Conservation (phyloP, 208 protist species). For the Trypanosoma theileri region DNA sequence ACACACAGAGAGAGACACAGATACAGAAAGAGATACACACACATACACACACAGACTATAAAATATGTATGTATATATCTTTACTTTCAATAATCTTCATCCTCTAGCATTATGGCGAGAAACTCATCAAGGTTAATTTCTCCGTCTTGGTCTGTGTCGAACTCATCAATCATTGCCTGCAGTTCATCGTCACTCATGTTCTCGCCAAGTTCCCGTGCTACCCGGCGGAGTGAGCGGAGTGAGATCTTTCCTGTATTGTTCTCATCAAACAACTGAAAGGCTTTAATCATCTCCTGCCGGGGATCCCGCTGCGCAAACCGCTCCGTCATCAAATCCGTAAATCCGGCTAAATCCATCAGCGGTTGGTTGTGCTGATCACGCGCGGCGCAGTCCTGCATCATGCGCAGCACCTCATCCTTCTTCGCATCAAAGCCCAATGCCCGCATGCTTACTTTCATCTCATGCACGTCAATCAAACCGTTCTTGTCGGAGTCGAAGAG, state of each 20-base stretch:
- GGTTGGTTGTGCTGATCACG: conserved; percentile 81
- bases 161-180: conserved; percentile 97
- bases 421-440: conserved; percentile 99
- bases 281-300: conserved; percentile 94
- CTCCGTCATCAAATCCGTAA: conserved; percentile 92
- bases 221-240: conserved; percentile 91
- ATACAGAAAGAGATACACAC: too few species aligned
- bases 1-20: too few species aligned
- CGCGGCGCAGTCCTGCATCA: conserved; percentile 87
- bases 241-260: conserved; percentile 95
- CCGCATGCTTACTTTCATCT: conserved; percentile 99
- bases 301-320: conserved; percentile 93
- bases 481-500: conserved; percentile 98
- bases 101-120: conserved; percentile 94
- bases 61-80: too few species aligned
- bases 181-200: conserved; percentile 97
- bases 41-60: too few species aligned
- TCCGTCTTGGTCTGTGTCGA: conserved; percentile 94
- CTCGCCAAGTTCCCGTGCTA: conserved; percentile 94
- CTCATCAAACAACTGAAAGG: conserved; percentile 96
- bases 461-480: conserved; percentile 96
- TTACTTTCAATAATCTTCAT: conserved; percentile 81
- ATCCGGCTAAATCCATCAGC: conserved; percentile 90
- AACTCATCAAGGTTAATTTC: conserved; percentile 96
- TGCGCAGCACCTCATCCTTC: conserved; percentile 91